Evolutionary conservation across 208 protist species (phyloP), one percentile per base, ranked within the genome.

Genomic region (Wallacemonas rigidus): DNA sequence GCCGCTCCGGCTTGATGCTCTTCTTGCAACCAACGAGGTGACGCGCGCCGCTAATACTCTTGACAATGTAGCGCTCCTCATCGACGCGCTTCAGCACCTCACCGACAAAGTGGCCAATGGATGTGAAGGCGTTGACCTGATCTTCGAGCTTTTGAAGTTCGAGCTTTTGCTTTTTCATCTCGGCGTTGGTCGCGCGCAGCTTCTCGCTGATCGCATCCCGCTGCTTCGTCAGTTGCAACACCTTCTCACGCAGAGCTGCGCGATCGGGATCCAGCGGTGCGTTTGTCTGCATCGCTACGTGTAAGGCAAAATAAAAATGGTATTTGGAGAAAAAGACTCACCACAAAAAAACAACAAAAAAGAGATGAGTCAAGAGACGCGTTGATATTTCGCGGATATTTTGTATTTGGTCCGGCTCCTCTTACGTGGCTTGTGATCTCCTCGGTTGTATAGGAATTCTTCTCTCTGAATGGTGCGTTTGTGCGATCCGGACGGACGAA

Each of bases 31-130:
- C 98, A 36, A 99, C 99, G 15, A 99, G 95, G 87, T 99, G 99
- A 40, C 99, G 95, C 3, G 99, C 98, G 12, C 99, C 99, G 81
- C 92, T 98, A 50, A 94, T 95, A 61, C 98, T 98, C 85, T 99
- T 99, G 39, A 99, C 98, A 83, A 99, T 99, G 87, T 95, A 98
- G n/a, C 83, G 75, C 71, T 97, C 90, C 36, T 95, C 91, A 75
- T 96, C 92, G 1, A 96, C 84, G 87, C 98, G 98, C 62, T 97
- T 92, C 67, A 99, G 90, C 15, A 99, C 98, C 82, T 99, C 99
- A 55, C 99, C 98, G 45, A 99, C 95, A 82, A 98, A 98, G 86
- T 99, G 98, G 11, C 99, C 99, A 53, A 99, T 98, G 74, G 92
- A 98, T 77, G 99, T 97, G 62, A 99, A 92, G 3, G 98, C 94